Evolutionary conservation across 2,329 filamentous ascomycete species (phyloP).

Genomic region (Beauveria asiatica): DNA sequence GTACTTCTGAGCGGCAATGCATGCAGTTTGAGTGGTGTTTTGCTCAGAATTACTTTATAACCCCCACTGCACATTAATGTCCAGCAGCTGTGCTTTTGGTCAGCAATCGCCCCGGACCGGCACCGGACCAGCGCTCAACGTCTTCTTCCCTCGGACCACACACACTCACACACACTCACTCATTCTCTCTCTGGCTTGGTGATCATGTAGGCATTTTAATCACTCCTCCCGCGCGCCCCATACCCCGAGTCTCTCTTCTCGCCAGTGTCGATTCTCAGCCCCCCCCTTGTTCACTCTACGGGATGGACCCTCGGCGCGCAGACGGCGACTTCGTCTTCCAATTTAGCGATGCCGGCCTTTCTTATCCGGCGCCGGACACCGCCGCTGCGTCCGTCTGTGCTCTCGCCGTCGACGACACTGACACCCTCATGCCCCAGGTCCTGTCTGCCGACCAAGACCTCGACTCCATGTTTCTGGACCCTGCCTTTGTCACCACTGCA

Average conservation of each 20-base stretch:
- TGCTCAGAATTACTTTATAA: too few species aligned
- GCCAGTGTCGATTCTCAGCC: not conserved
- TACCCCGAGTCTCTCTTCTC: not conserved
- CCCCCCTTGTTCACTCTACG: not conserved
- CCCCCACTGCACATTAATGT: too few species aligned
- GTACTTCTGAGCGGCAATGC: too few species aligned
- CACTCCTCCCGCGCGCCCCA: not conserved
- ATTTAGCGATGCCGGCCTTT: slow-evolving; percentile 4
- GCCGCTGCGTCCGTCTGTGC: not conserved
- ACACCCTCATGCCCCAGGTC: not conserved
- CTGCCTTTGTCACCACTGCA: not conserved
- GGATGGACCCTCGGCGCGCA: slow-evolving; percentile 2
- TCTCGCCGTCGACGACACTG: not conserved
- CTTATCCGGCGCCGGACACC: not conserved
- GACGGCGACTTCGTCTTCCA: slow-evolving; percentile 1
- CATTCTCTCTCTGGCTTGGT: not conserved
- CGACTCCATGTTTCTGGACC: slow-evolving; percentile 5
- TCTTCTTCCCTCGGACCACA: not conserved
- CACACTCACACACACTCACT: not conserved
- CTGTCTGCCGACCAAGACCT: not conserved
- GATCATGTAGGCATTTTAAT: not conserved
- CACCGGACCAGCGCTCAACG: not conserved
- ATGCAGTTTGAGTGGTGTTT: too few species aligned
- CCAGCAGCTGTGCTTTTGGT: not conserved
- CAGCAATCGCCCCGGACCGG: not conserved